Evolutionary conservation across 1,139 yeast species (phyloP).

Genomic region (Blastobotrys niveus): DNA sequence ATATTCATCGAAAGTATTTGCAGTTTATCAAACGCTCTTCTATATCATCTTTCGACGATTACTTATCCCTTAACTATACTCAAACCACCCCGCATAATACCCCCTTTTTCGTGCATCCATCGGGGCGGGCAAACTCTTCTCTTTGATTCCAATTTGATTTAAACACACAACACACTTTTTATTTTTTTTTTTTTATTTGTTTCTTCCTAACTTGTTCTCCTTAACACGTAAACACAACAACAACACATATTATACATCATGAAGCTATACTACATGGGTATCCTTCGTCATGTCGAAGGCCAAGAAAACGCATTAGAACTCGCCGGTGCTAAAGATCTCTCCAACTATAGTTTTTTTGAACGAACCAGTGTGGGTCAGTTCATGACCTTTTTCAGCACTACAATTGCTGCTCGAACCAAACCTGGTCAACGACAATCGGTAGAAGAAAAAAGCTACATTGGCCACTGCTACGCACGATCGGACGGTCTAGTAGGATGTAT

Average conservation of each 20-base stretch:
- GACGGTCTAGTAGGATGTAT: conserved; percentile 94
- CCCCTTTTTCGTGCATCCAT: too few relatives aligned
- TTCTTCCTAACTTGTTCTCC: background rate
- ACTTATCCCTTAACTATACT: too few relatives aligned
- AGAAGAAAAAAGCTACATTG: conserved; percentile 61
- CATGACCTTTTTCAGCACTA: conserved; percentile 89
- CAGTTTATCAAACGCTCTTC: too few relatives aligned
- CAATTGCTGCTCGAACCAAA: conserved; percentile 81
- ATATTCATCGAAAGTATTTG: too few relatives aligned
- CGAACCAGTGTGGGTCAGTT: conserved; percentile 57
- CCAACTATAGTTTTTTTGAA: conserved; percentile 85
- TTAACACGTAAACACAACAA: background rate
- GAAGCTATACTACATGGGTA: conserved; percentile 89
- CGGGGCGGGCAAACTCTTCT: too few relatives aligned
- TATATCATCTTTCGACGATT: too few relatives aligned
- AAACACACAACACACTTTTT: background rate
- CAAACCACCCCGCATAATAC: background rate
- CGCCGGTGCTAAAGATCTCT: conserved; percentile 72
- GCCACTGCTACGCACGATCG: conserved; percentile 83
- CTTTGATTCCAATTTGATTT: too few relatives aligned
- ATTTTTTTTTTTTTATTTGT: conserved; percentile 4
- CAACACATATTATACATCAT: conserved; percentile 35
- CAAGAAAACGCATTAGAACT: conserved; percentile 65
- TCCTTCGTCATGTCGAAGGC: conserved; percentile 50
- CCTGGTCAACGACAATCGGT: conserved; percentile 92